Percentiles rank a stretch among this genome's conserved stretches.
Evolutionary conservation across 306 rosid genomes (phyloP).

Genomic region (Astragalus glycyphyllos): DNA sequence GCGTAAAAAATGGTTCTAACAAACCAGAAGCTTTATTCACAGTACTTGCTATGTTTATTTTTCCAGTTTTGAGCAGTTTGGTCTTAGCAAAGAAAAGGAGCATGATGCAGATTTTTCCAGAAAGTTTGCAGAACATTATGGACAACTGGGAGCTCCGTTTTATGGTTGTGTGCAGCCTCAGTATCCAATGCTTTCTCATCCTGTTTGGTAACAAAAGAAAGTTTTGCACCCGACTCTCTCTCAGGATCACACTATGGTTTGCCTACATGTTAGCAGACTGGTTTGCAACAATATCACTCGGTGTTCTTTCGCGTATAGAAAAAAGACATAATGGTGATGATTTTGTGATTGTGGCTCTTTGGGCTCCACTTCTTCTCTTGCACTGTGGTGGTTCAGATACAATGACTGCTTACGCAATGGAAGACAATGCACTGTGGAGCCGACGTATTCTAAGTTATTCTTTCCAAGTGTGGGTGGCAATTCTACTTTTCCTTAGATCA

Average conservation of each 20-base stretch:
- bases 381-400: conserved; percentile 57
- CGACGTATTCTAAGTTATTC: conserved; percentile 30
- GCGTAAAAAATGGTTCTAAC: too few species aligned
- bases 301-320: conserved; percentile 35
- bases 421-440: conserved; percentile 52
- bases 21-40: not conserved
- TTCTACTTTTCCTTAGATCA: conserved; percentile 22
- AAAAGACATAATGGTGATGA: not conserved
- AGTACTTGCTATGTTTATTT: not conserved
- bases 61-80: conserved; percentile 30
- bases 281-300: conserved; percentile 42
- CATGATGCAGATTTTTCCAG: conserved; percentile 25
- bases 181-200: conserved; percentile 38
- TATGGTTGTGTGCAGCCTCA: conserved; percentile 43
- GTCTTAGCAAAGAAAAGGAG: conserved; percentile 24
- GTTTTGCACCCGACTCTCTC: not conserved
- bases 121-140: not conserved
- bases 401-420: conserved; percentile 52
- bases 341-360: conserved; percentile 27
- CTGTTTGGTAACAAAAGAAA: conserved; percentile 42
- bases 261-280: conserved; percentile 47
- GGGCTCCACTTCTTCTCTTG: conserved; percentile 56
- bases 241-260: conserved; percentile 40
- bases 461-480: conserved; percentile 37
- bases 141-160: conserved; percentile 39